These are phyloP conservation scores for Pinus albicaulis DNA, from an alignment of 75 land plant genomes.

Conservation along the genomic window DNA sequence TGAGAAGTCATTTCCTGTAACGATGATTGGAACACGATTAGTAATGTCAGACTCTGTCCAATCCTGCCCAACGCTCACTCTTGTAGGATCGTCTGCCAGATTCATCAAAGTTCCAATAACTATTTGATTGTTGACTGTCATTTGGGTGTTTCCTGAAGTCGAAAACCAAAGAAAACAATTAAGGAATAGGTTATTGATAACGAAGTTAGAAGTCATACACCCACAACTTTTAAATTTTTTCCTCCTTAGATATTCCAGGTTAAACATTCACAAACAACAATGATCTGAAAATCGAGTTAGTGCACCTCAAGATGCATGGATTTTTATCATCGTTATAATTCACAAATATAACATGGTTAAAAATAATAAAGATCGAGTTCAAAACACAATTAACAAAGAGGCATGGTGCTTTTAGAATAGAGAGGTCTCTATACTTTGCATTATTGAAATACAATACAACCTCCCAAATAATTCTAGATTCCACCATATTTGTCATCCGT, in stretches of 20 bases:
- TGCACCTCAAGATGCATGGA: background rate
- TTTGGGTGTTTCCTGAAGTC: constrained; percentile 72
- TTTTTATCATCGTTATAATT: background rate
- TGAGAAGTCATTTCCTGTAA: constrained; percentile 95
- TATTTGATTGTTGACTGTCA: constrained; percentile 98
- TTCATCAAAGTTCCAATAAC: constrained; percentile 97
- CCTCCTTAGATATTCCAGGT: background rate
- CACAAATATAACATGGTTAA: background rate
- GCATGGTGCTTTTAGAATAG: background rate
- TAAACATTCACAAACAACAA: background rate
- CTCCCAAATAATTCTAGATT: background rate
- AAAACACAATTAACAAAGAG: background rate
- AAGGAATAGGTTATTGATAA: background rate
- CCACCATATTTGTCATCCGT: background rate
- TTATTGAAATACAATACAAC: background rate
- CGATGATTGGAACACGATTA: constrained; percentile 81
- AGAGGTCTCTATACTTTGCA: background rate
- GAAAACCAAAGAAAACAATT: constrained; percentile 1
- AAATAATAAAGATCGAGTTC: background rate
- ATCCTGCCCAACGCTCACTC: constrained; percentile 89
- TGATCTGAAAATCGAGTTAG: background rate
- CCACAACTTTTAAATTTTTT: background rate
- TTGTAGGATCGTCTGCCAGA: constrained; percentile 87
- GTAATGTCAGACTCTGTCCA: constrained; percentile 84
- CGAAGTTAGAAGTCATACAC: background rate